Evolutionary conservation across 352 stramenopile species (phyloP).

Genomic region (Phytophthora podocarpi): DNA sequence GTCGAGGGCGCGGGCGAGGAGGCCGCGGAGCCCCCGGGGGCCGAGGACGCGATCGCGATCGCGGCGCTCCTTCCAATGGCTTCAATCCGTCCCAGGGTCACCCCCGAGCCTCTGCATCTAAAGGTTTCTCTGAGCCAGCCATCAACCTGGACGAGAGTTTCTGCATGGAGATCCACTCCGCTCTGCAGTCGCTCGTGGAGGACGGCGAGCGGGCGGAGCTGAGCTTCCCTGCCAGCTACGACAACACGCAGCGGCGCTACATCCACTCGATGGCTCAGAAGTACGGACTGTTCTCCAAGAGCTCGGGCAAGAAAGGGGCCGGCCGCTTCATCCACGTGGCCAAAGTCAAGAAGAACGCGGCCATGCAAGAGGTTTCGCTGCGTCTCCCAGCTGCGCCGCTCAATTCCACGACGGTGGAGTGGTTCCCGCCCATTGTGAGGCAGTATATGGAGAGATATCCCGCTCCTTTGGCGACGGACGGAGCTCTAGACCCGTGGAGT

Average conservation of each 20-base stretch:
- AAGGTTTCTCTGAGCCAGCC: conserved; percentile 19
- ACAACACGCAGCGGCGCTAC: conserved; percentile 82
- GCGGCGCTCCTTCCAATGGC: conserved; percentile 5
- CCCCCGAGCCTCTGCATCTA: conserved; percentile 5
- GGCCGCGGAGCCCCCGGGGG: too few relatives aligned
- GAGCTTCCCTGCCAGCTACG: conserved; percentile 67
- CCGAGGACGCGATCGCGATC: conserved; percentile 12
- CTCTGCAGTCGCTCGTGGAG: conserved; percentile 70
- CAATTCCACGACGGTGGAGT: conserved; percentile 34
- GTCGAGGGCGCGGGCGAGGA: conserved; percentile 13
- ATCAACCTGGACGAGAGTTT: conserved; percentile 75
- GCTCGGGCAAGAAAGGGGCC: conserved; percentile 65
- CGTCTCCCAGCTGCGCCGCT: conserved; percentile 46
- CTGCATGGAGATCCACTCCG: conserved; percentile 63
- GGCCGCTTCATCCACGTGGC: conserved; percentile 78
- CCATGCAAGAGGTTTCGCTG: conserved; percentile 76
- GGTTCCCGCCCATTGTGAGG: conserved; percentile 48
- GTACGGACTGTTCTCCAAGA: conserved; percentile 84
- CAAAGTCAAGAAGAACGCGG: conserved; percentile 83
- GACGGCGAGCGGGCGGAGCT: conserved; percentile 60
- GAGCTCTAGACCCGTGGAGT: conserved; percentile 37
- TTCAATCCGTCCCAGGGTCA: not conserved
- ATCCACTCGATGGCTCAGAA: conserved; percentile 86
- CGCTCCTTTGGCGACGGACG: conserved; percentile 1
- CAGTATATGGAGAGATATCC: conserved; percentile 58